Evolutionary conservation across 768 basidiomycete genomes (phyloP), one percentile per base, ranked within the genome.

Genomic region (Kwoniella sp.): DNA sequence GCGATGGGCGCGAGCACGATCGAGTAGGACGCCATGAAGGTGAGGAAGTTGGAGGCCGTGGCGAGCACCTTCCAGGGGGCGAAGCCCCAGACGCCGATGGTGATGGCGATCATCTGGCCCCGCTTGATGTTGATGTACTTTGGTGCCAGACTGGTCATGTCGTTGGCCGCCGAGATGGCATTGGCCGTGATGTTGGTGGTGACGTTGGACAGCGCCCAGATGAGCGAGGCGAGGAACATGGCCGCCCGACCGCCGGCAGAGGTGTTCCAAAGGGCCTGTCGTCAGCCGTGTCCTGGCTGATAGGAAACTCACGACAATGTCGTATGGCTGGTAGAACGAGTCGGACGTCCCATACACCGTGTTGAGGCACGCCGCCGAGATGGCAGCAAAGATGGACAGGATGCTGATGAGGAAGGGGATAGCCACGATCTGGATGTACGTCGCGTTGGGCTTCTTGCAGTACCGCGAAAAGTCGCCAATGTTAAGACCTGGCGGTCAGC

Each of bases 71-170:
- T 57, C 70, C 70, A 72, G 3, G 67, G 67, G 8, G 48, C 46
- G 27, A 64, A 67, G 19, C 56, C 63, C 50, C 53, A 67, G 8
- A 63, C 65, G 12, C 63, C 64, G 28, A 72, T 32, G 12, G 64
- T 54, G 37, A 64, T 47, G 10, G 63, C 60, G 43, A 72, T 57
- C 41, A 69, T 40, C 27, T 65, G 59, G 1, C 66, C 65, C 19
- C 71, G 62, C 20, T 57, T 50, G 56, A 73, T 73, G 43, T 68
- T 63, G 57, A 73, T 56, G 59, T 65, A 73, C 28, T 63, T 61
- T 7, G 70, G 70, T 6, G 57, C 39, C 5, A 70, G 40, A 14
- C 58, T 58, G 8, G 64, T 67, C 47, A 73, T 48, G 48, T 73
- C 68, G 36, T 67, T 73, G 1, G 66, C 66, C 32, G 67, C 63